Base-by-base conservation (phyloP, 805 yeast species). In the Kazachstania psychrophila region DNA sequence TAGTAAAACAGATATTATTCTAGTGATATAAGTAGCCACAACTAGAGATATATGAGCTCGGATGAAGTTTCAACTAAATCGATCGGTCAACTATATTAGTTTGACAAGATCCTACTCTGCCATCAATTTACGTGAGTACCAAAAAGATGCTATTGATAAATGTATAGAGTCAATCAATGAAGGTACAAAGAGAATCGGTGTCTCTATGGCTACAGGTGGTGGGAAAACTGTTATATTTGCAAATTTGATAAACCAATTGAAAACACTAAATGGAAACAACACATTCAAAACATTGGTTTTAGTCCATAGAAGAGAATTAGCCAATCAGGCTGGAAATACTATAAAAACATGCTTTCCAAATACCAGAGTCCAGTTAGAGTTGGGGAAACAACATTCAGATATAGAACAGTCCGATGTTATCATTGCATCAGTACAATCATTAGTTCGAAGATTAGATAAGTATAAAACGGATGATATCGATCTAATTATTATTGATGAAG, bases 191-290 rank as follows among this genome's bases (percentile, higher is more conserved):
- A 64, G 92, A 33, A 72, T 86, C 0, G 96, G 89, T 0, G 87
- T 86, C 2, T 80, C 86, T 20, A 57, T 88, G 26, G 95, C 96
- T 11, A 89, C 97, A 0, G 97, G 97, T 0, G 92, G 95, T 10
- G 97, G 97, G 5, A 88, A 88, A 49, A 88, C 96, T 0, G 85
- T 86, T 10, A 76, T 84, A 1, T 81, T 85, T 52, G 58, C 82
- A 0, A 70, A 70, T 44, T 46, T 80, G 28, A 70, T 81, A 3
- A 69, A 73, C 0, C 51, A 61, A 23, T 35, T 53, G 31, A 35
- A 35, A 7, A 32, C 32, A 8, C 10, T 16, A 28, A 22, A 33
- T n/a, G 18, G 15, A 2, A 36, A 33, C 19, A 6, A 18, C 6
- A 9, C 24, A 14, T n/a, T 23, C 17, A 40, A 33, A 15, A 49